phyloP scores from a whole-genome alignment of 441 rosid genomes.

The Erodium trifolium region DNA sequence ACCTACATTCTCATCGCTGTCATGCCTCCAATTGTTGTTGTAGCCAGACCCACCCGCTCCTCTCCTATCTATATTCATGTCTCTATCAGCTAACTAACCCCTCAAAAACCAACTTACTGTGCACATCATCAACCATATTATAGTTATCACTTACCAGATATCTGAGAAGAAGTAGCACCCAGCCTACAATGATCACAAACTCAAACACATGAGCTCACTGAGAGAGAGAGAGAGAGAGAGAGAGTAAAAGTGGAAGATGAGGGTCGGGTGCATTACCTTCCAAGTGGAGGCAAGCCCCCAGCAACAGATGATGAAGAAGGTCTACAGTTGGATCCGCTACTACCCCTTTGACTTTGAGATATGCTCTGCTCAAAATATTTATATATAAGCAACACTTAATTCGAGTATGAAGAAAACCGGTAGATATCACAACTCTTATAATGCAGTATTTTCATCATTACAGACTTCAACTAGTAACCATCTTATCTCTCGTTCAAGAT shows the following conservation, averaged over 20 bases:
- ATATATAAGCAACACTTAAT: background rate
- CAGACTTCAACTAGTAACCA: too few species aligned
- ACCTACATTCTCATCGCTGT: constrained; percentile 59
- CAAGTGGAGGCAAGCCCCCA: constrained; percentile 79
- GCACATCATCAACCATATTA: constrained; percentile 1
- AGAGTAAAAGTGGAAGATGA: constrained; percentile 9
- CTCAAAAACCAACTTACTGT: constrained; percentile 6
- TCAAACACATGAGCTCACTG: constrained; percentile 16
- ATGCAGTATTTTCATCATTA: too few species aligned
- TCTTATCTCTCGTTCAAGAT: too few species aligned
- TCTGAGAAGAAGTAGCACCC: constrained; percentile 43
- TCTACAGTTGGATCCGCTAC: constrained; percentile 58
- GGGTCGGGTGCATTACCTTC: constrained; percentile 47
- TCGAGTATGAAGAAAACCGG: background rate
- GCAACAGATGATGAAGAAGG: constrained; percentile 69
- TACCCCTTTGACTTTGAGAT: constrained; percentile 41
- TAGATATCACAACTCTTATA: background rate
- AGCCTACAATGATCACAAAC: constrained; percentile 32
- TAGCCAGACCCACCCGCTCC: constrained; percentile 52
- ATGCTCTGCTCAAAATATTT: constrained; percentile 40
- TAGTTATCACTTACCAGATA: constrained; percentile 52
- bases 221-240: constrained; percentile 6
- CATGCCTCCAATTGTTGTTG: constrained; percentile 71
- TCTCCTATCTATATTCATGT: constrained; percentile 54
- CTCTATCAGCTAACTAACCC: constrained; percentile 15